These are phyloP conservation scores for Citrus glauca DNA, from an alignment of 345 rosid genomes.

Conservation along the genomic window DNA sequence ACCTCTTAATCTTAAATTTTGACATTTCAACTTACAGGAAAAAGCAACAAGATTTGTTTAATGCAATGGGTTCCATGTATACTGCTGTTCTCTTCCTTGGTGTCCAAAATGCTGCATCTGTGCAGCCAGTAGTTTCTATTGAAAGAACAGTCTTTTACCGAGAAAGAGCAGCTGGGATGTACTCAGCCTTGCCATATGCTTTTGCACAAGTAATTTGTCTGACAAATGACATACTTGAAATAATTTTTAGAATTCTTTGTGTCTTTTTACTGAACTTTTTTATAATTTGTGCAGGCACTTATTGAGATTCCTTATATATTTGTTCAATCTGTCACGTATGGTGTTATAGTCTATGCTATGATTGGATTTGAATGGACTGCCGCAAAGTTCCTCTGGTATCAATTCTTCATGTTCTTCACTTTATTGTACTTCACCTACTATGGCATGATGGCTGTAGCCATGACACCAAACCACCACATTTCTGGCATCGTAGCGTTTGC, in stretches of 20 bases:
- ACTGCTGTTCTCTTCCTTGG: constrained; percentile 46
- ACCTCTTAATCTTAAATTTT: background rate
- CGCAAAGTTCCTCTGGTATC: constrained; percentile 41
- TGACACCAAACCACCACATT: constrained; percentile 41
- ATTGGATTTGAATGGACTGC: constrained; percentile 41
- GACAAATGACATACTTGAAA: constrained; percentile 21
- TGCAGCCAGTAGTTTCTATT: constrained; percentile 50
- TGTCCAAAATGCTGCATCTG: constrained; percentile 40
- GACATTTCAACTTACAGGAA: background rate
- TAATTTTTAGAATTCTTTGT: background rate
- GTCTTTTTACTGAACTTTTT: background rate
- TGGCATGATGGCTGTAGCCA: constrained; percentile 44
- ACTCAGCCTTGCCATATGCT: constrained; percentile 32
- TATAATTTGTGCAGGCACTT: constrained; percentile 19
- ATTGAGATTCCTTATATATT: constrained; percentile 42
- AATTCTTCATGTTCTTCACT: constrained; percentile 45
- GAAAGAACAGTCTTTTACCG: constrained; percentile 58
- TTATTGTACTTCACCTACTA: constrained; percentile 45
- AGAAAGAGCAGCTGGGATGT: constrained; percentile 64
- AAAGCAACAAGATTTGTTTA: constrained; percentile 40
- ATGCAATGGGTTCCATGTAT: constrained; percentile 55
- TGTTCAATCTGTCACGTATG: constrained; percentile 27
- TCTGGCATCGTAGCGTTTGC: constrained; percentile 30
- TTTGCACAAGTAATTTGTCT: constrained; percentile 11
- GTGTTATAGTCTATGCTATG: constrained; percentile 35